A percentile compares a stretch with the other conserved stretches of the same genome.
Conservation (phyloP, 1,284 basidiomycete species). For the Apiotrichum mycotoxinovorans region DNA sequence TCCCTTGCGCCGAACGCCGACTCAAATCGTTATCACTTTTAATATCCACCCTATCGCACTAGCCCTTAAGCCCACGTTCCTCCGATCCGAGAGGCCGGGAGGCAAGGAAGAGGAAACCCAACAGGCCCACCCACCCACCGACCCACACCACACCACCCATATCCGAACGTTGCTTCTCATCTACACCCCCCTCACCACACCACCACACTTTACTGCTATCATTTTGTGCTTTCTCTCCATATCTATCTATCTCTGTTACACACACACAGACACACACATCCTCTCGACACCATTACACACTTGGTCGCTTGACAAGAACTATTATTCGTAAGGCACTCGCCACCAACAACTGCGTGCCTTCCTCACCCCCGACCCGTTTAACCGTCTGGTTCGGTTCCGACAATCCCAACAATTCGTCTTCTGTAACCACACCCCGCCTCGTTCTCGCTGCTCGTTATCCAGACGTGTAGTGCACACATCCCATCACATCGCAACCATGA, state of each 20-base stretch:
- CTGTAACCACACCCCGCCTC: background rate
- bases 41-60: background rate
- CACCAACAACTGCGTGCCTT: too few relatives aligned
- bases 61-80: background rate
- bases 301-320: too few relatives aligned
- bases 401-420: too few relatives aligned
- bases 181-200: conserved; percentile 7
- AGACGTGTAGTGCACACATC: background rate
- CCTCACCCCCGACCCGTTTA: too few relatives aligned
- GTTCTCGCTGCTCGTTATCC: background rate
- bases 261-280: too few relatives aligned
- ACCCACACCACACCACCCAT: background rate
- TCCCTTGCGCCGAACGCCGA: background rate
- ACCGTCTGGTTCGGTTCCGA: too few relatives aligned
- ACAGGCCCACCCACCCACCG: too few relatives aligned
- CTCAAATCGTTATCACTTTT: background rate
- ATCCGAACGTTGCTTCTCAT: conserved; percentile 1
- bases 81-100: conserved; percentile 1
- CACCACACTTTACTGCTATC: conserved; percentile 4
- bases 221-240: too few relatives aligned
- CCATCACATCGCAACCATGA: conserved; percentile 58
- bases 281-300: too few relatives aligned
- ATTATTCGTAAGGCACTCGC: too few relatives aligned
- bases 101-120: too few relatives aligned
- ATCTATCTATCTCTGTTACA: too few relatives aligned